These are phyloP conservation scores for Mycocalia duriaeana DNA, from an alignment of 1,284 basidiomycete species.

Conservation along the genomic window DNA sequence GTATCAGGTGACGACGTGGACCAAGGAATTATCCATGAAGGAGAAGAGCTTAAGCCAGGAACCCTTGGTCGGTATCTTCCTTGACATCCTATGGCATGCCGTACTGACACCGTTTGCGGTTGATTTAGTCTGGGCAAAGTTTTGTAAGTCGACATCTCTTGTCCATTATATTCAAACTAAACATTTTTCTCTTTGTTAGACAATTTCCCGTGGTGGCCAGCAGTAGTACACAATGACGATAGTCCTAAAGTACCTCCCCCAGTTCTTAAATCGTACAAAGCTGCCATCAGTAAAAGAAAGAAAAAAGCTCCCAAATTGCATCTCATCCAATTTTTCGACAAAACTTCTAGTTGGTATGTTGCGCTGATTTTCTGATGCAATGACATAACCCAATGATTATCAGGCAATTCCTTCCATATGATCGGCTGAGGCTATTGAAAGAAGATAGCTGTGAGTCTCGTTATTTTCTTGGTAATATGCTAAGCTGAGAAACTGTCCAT, in stretches of 20 bases:
- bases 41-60: constrained; percentile 37
- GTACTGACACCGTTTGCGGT: constrained; percentile 6
- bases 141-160: constrained; percentile 32
- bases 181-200: constrained; percentile 25
- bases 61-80: constrained; percentile 40
- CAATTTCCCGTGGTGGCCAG: constrained; percentile 66
- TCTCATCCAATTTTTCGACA: constrained; percentile 70
- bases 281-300: constrained; percentile 22
- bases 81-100: neutral
- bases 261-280: constrained; percentile 35
- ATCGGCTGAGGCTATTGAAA: constrained; percentile 49
- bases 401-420: constrained; percentile 50
- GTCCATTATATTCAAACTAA: neutral
- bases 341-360: constrained; percentile 50
- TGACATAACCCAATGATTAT: neutral
- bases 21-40: constrained; percentile 21
- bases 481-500: constrained; percentile 2
- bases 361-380: neutral
- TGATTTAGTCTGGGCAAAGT: constrained; percentile 64
- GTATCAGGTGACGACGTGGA: constrained; percentile 19
- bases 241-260: constrained; percentile 45
- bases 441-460: constrained; percentile 47
- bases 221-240: constrained; percentile 50
- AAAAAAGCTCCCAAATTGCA: constrained; percentile 33
- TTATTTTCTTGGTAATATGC: neutral